Base-by-base conservation (phyloP, 129 eudicot species). In the Helichrysum umbraculigerum region DNA sequence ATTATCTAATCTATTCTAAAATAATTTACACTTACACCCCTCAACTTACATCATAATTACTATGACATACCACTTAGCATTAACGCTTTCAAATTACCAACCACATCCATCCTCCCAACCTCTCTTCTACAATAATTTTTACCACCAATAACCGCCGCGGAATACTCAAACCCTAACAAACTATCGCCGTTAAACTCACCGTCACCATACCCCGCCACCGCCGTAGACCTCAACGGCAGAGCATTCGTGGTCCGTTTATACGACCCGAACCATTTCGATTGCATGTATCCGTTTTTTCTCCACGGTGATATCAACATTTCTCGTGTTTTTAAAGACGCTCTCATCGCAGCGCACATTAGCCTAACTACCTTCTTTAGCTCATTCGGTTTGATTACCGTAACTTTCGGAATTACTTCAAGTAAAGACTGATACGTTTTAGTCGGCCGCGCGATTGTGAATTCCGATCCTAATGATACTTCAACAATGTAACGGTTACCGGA, bases 201-300 rank as follows among this genome's bases (percentile, higher is more conserved):
- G 28, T 22, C 70, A 22, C 70, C 61, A 32, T 3, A 9, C 0
- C 2, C 7, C 39, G 14, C 22, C 7, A 15, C 60, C 68, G n/a
- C 44, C 60, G 37, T 33, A 5, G 52, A 30, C 28, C 22, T 59
- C 41, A 20, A 6, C 68, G 84, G 37, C 17, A 57, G 17, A 14
- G 77, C 44, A 42, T 68, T 84, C 3, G 83, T 77, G 3, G 85
- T 80, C 15, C 88, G 80, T 75, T 73, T 84, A 61, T 81, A 81
- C 2, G 78, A 52, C 17, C 83, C 85, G 14, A 84, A 81, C 88
- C 88, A 84, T 77, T 84, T 84, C 30, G 74, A 28, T 58, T 80
- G 88, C 88, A 81, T 77, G 83, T 81, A 81, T 0, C 85, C 85
- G 64, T 84, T 84, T 73, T 67, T 77, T 58, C 88, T 51, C 88